These are phyloP conservation scores for Coniochaeta sp. DNA, from an alignment of 2,329 filamentous ascomycete genomes.

Conservation along the genomic window DNA sequence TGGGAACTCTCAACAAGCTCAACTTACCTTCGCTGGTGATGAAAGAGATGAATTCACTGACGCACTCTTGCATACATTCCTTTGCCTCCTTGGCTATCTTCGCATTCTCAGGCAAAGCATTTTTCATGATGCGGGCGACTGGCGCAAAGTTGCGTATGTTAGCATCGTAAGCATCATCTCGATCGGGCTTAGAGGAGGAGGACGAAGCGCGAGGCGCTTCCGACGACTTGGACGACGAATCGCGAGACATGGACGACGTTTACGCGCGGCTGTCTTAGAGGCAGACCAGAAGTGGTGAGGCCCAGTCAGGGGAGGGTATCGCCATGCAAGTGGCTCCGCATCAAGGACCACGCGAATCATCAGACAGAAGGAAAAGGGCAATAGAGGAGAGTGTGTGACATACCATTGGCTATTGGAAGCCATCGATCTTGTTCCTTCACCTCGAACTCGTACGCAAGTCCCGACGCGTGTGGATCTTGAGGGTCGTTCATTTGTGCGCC, in stretches of 20 bases:
- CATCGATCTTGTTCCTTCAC: conserved; percentile 99
- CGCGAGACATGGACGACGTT: conserved; percentile 46
- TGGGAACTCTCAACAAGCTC: conserved; percentile 10
- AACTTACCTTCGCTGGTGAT: conserved; percentile 93
- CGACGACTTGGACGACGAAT: conserved; percentile 44
- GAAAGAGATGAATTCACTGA: conserved; percentile 99
- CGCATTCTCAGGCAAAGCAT: conserved; percentile 91
- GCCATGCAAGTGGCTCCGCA: conserved; percentile 19
- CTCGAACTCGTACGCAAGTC: conserved; percentile 85
- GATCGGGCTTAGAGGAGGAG: conserved; percentile 34
- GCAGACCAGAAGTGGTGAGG: conserved; percentile 42
- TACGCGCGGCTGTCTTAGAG: conserved; percentile 27
- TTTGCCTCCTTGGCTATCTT: conserved; percentile 99
- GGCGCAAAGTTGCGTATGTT: conserved; percentile 88
- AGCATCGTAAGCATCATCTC: conserved; percentile 63
- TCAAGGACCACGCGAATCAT: conserved; percentile 22
- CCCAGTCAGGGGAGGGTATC: conserved; percentile 29
- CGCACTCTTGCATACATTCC: conserved; percentile 99
- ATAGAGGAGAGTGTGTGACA: conserved; percentile 43
- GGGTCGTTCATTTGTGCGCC: conserved; percentile 78
- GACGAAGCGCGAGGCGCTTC: conserved; percentile 34
- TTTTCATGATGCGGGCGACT: conserved; percentile 99
- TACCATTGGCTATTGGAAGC: conserved; percentile 99
- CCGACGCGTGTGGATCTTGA: conserved; percentile 69
- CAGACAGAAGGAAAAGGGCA: conserved; percentile 26